phyloP scores from a whole-genome alignment of 2,329 filamentous ascomycete species.

The Sclerotiophoma versabilis region DNA sequence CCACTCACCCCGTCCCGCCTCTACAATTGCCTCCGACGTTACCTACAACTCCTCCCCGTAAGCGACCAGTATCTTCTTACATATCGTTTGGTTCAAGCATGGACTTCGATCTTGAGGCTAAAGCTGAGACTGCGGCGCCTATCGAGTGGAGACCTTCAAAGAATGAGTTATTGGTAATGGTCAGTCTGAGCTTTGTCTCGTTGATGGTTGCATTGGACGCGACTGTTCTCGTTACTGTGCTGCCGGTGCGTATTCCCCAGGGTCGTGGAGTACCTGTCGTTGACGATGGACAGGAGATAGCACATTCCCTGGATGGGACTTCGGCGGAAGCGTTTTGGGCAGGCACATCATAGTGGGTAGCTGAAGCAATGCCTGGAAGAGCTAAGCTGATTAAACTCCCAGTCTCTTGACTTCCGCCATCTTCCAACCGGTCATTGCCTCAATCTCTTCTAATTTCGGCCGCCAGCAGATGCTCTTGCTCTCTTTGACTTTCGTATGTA shows the following conservation, averaged over 20 bases:
- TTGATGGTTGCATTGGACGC: conserved; percentile 43
- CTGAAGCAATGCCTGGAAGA: too few species aligned
- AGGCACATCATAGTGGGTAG: conserved; percentile 66
- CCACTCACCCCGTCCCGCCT: neutral
- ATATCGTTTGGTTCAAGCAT: conserved; percentile 6
- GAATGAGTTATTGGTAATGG: conserved; percentile 36
- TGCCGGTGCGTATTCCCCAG: conserved; percentile 28
- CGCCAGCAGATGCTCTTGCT: conserved; percentile 51
- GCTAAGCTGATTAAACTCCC: neutral
- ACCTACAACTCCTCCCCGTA: neutral
- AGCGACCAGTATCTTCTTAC: conserved; percentile 7
- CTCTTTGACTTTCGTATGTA: conserved; percentile 48
- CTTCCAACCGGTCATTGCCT: conserved; percentile 58
- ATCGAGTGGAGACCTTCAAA: conserved; percentile 23
- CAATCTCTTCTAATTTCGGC: conserved; percentile 58
- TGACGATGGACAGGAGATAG: conserved; percentile 27
- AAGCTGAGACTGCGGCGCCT: conserved; percentile 3
- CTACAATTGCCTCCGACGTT: neutral
- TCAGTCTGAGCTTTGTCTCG: conserved; percentile 37
- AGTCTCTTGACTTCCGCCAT: conserved; percentile 68
- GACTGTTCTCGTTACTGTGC: conserved; percentile 37
- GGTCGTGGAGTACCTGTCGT: neutral
- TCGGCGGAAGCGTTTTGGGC: conserved; percentile 70
- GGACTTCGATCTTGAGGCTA: conserved; percentile 21
- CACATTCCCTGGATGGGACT: conserved; percentile 31